Evolutionary conservation across 768 basidiomycete genomes (phyloP), one percentile per base, ranked within the genome.

Genomic region (Kwoniella sp.): DNA sequence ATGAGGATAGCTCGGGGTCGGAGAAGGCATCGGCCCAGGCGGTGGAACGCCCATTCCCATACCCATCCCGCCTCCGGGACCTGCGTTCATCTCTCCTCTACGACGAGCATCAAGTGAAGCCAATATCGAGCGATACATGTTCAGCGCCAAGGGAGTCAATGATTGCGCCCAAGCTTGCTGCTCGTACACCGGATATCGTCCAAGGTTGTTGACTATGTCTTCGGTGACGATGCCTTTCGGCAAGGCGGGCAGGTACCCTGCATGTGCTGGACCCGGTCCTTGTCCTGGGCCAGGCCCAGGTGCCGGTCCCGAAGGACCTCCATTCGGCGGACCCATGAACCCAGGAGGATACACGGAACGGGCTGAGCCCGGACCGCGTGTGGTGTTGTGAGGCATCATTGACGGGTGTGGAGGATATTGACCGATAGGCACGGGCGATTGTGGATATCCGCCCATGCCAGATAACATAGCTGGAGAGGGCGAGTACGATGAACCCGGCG

Each of bases 171-270:
- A 79, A 0, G 68, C 65, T 55, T 67, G 61, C 63, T 75, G 73
- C 45, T 77, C 76, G 25, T 74, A 62, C 11, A 61, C 29, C 8
- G 73, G 72, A 55, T 79, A 79, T 58, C 69, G 66, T 2, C 51
- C 38, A 2, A 79, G 65, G 2, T 69, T 68, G n/a, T 69, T 61
- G 2, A 78, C 79, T 11, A 80, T 66, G 15, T 77, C 77, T 25
- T 73, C 74, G 17, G 67, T 75, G 15, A 78, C 71, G n/a, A 73
- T 58, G 7, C 75, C 73, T 20, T 50, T 59, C 2, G 79, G 77
- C 29, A 80, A 52, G 28, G 75, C 69, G 1, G 70, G 68, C 17
- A 73, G 68, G 63, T 66, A 76, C 1, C 57, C 57, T 22, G 31
- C 28, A 26, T 29, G 58, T 9, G 29, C 31, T 41, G 30, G 58